Conservation (phyloP, 345 rosid genomes). For the Crucihimalaya himalaica region DNA sequence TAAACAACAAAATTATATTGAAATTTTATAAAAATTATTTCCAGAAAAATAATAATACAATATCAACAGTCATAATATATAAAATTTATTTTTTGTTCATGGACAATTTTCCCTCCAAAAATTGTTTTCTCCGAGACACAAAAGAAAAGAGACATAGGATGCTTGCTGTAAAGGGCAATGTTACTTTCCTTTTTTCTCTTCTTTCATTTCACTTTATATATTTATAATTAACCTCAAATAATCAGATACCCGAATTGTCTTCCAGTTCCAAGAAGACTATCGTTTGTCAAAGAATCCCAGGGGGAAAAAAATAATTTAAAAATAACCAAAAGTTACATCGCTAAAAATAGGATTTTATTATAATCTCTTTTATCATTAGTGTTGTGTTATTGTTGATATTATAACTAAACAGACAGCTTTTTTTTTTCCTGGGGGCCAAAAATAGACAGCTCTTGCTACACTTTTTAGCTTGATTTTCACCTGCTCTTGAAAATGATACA, state of each 20-base stretch:
- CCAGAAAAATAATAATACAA: neutral
- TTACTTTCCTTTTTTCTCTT: slow-evolving; percentile 34
- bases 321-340: neutral
- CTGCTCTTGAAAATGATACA: slow-evolving; percentile 28
- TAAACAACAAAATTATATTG: no score
- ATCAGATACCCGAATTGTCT: slow-evolving; percentile 31
- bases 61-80: neutral
- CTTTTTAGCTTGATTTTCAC: slow-evolving; percentile 17
- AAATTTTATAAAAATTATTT: neutral
- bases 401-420: neutral
- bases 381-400: slow-evolving; percentile 8
- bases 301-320: neutral
- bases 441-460: neutral
- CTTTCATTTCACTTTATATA: slow-evolving; percentile 41
- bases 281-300: slow-evolving; percentile 44
- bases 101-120: slow-evolving; percentile 24
- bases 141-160: slow-evolving; percentile 60
- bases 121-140: slow-evolving; percentile 52
- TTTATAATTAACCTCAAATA: slow-evolving; percentile 26
- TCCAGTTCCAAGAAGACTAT: slow-evolving; percentile 35
- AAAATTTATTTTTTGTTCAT: neutral
- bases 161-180: slow-evolving; percentile 48
- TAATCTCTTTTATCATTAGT: neutral
- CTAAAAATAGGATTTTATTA: neutral
- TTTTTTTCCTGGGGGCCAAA: no score